Base-by-base conservation (phyloP, 331 rosid genomes). In the Saraca asoca region DNA sequence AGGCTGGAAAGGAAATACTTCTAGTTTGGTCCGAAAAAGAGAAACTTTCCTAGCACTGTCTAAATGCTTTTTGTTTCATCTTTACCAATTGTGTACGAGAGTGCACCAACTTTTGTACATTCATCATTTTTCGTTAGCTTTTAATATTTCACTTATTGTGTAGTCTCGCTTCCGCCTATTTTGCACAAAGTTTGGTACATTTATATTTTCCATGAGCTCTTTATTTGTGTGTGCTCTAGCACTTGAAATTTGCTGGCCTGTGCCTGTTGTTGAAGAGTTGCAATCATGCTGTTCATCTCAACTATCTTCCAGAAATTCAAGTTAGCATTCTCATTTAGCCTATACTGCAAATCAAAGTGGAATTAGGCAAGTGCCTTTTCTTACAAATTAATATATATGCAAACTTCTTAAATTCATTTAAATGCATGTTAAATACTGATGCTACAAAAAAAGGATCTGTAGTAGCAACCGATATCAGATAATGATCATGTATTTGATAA, bases 401-500 rank as follows among this genome's bases (percentile, higher is more conserved):
- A 8, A 44, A 49, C 18, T 35, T 31, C 12, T 37, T 37, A 19
- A 66, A 51, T 66, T 50, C 7, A 2, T 50, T 12, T 11, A 19
- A 16, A 41, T 54, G 56, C 55, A 58, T 19, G 43, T n/a, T 10
- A 58, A 35, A 9, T 71, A 43, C 56, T 37, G 43, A 46, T 44
- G 37, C 75, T 42, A 19, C 58, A 37, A 9, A 17, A 37, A 41
- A 39, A 55, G n/a, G 33, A 35, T 69, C 55, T 62, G 57, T 58
- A 41, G 20, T 50, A 33, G 58, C 18, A 63, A 38, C 62, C 46
- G 33, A 18, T 17, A 66, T 43, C 12, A n/a, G 58, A 51, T 51
- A 42, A 20, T 44, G 46, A 71, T 19, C 18, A 64, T 46, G 68
- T 60, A 38, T 37, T 57, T 68, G 35, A 55, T 39, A 39, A 72